Evolutionary conservation across 768 basidiomycete species (phyloP), one percentile per base, ranked within the genome.

Genomic region (Boletus sp.): DNA sequence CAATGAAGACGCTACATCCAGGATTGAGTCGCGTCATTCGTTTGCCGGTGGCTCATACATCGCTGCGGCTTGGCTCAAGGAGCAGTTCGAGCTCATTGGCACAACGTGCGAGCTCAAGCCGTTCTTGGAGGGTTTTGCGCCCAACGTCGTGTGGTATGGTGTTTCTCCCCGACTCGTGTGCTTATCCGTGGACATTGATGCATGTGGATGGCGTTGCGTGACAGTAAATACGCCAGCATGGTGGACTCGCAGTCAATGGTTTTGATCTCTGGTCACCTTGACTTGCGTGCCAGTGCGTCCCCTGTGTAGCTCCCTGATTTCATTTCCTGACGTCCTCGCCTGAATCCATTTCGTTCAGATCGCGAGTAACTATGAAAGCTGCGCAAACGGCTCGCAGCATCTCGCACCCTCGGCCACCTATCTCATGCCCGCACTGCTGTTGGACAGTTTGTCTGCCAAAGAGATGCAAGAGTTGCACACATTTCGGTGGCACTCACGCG

Each of bases 251-350:
- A 85, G 39, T 84, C 85, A 28, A 85, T 79, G 2, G 83, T 94
- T 42, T 76, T 97, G 47, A 75, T 96, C 50, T 87, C 87, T 55
- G 91, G 86, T 2, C 94, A 96, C 70, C 96, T 94, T 67, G 93
- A 97, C 68, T 92, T 89, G 45, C 87, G 94, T 37, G 94, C 24
- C 24, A 24, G 24, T 24, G 24, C 24, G 24, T 24, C 24, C 24
- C 24, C 24, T 24, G 24, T 24, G 24, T 24, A 24, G 24, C 24
- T 24, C 3, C 24, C 2, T 24, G 24, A 24, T 24, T 24, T 24
- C 24, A 24, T 24, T 24, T 24, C 24, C 24, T 24, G 24, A 24
- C 24, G 24, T 24, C 24, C 24, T 24, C 24, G 3, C 24, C 24
- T 24, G 24, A 24, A 24, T 24, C 24, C 3, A 24, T 24, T 24